Percentiles rank a stretch among this genome's conserved stretches.
Conservation (phyloP, 2,329 filamentous ascomycete species). For the Arthroderma uncinatum region DNA sequence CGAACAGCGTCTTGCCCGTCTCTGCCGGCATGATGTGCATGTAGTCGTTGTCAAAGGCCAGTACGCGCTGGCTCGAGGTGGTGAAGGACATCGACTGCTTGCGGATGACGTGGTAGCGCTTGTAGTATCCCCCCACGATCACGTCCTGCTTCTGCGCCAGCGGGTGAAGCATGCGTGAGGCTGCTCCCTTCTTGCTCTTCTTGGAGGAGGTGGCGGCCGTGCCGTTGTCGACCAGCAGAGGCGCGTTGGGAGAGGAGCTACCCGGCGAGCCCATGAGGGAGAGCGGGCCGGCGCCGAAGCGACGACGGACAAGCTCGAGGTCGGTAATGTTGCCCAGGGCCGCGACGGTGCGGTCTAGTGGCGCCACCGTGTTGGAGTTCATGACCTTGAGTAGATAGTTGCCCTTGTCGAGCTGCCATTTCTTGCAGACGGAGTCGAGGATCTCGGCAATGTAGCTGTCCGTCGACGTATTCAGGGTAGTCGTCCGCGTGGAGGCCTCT, state of each 20-base stretch:
- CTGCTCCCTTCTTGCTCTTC: conserved; percentile 33
- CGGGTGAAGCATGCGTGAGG: conserved; percentile 32
- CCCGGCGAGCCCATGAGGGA: conserved; percentile 48
- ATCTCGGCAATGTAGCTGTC: conserved; percentile 60
- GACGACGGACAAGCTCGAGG: conserved; percentile 50
- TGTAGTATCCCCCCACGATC: conserved; percentile 41
- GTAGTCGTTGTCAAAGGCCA: conserved; percentile 55
- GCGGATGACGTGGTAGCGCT: conserved; percentile 52
- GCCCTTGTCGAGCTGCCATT: conserved; percentile 53
- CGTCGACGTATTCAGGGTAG: conserved; percentile 48
- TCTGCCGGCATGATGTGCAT: conserved; percentile 53
- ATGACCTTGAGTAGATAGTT: conserved; percentile 53
- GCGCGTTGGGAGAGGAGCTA: conserved; percentile 53
- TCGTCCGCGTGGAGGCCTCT: conserved; percentile 44
- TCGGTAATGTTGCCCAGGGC: conserved; percentile 49
- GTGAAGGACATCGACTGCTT: conserved; percentile 57
- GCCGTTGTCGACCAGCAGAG: conserved; percentile 42
- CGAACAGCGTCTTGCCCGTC: conserved; percentile 43
- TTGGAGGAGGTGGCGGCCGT: conserved; percentile 25
- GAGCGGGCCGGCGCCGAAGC: conserved; percentile 51
- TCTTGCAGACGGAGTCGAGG: conserved; percentile 51
- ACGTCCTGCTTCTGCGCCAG: conserved; percentile 39
- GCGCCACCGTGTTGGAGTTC: conserved; percentile 52
- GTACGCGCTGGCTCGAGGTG: conserved; percentile 47
- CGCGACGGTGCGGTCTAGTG: conserved; percentile 54